Percentiles rank a stretch among this genome's conserved stretches.
Conservation (phyloP, 257 asterid genomes). For the Apocynum venetum region DNA sequence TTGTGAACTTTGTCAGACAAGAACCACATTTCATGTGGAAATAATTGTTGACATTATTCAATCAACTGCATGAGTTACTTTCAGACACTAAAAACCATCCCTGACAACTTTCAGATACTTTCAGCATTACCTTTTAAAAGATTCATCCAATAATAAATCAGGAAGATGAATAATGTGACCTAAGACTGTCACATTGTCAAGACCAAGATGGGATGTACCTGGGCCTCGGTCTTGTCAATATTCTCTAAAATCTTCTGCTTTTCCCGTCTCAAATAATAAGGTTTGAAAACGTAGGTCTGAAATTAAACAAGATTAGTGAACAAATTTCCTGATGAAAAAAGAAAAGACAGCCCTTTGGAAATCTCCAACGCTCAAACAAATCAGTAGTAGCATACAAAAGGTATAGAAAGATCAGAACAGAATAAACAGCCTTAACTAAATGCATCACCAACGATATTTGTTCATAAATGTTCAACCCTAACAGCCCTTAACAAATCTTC, state of each 20-base stretch:
- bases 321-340: not conserved
- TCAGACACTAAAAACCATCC: not conserved
- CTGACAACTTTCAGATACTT: not conserved
- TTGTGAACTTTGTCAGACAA: not conserved
- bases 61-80: not conserved
- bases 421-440: conserved; percentile 1
- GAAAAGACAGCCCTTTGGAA: conserved; percentile 4
- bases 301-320: conserved; percentile 21
- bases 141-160: not conserved
- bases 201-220: conserved; percentile 43
- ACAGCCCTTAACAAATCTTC: not conserved
- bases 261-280: conserved; percentile 71
- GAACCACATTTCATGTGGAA: not conserved
- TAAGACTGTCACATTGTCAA: not conserved
- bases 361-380: conserved; percentile 2
- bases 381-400: not conserved
- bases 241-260: conserved; percentile 62
- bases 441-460: not conserved
- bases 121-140: not conserved
- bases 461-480: too few relatives aligned
- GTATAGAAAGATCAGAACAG: not conserved
- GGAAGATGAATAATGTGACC: not conserved
- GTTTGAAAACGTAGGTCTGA: conserved; percentile 78
- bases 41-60: not conserved
- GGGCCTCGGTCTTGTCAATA: conserved; percentile 53